Base-by-base conservation (phyloP, 202 grass and related monocot genomes). In the Zoysia matrella region DNA sequence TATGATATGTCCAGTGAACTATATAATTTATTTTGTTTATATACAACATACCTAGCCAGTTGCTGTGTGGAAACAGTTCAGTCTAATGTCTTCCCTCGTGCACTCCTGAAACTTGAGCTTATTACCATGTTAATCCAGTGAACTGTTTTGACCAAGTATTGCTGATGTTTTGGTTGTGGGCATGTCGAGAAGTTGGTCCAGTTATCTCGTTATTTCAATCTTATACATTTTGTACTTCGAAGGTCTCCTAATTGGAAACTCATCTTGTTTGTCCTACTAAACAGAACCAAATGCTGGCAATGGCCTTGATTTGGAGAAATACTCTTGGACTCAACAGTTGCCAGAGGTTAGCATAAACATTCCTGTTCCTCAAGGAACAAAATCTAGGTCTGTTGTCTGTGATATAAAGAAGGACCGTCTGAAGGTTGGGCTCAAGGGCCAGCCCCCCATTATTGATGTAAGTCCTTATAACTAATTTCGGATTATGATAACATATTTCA, bases 261-360 rank as follows among this genome's bases (percentile, higher is more conserved):
- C 50, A 51, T 71, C 68, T 41, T 61, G 15, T 18, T 0, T 70
- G 11, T 45, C 8, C n/a, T 86, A 11, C 81, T 55, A 71, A 86
- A 61, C 79, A 99, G 93, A 89, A 68, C 96, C 91, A 73, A 99
- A 99, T 83, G 76, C 87, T 65, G 92, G 93, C 57, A 99, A 99
- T 58, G 96, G 96, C 54, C 87, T 99, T 89, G 96, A 99, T 89
- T 83, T 99, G 78, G 96, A 95, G 67, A 99, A 92, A n/a, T 99
- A 99, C 73, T 95, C 93, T 1, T 99, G 96, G 96, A 99, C 87
- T 67, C 96, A 99, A 79, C 83, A 92, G 72, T 72, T 99, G 81
- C 87, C 89, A 86, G 96, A 99, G 77, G 89, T 99, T 64, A 99
- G 45, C 15, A 69, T 99, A 14, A 89, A 51, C 2, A 36, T 99